A percentile compares a stretch with the other conserved stretches of the same genome.
Conservation (phyloP, 805 yeast species). For the Ogataea haglerorum region DNA sequence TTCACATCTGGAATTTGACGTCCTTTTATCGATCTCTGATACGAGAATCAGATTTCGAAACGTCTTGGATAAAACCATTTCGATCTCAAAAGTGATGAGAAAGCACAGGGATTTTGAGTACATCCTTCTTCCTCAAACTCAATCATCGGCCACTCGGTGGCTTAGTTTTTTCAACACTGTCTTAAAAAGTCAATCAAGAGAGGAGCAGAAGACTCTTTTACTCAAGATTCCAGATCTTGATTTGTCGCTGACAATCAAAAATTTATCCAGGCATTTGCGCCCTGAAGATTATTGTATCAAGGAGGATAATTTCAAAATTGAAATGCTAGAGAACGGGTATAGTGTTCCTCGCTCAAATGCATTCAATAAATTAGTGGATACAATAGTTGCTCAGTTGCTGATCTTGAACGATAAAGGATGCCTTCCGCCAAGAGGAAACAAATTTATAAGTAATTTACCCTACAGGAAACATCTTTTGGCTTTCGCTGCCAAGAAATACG, state of each 20-base stretch:
- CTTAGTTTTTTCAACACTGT: constrained; percentile 50
- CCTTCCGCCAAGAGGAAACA: constrained; percentile 3
- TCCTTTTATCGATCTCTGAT: constrained; percentile 20
- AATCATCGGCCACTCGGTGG: constrained; percentile 60
- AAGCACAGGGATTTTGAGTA: constrained; percentile 30
- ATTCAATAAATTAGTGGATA: constrained; percentile 39
- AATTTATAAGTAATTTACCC: constrained; percentile 19
- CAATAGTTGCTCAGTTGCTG: constrained; percentile 32
- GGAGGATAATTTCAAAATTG: not conserved
- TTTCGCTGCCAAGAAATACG: constrained; percentile 63
- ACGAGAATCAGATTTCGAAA: constrained; percentile 54
- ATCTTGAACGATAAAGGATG: constrained; percentile 2
- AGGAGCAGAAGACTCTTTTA: constrained; percentile 17
- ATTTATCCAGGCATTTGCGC: constrained; percentile 6
- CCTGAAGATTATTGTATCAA: constrained; percentile 8
- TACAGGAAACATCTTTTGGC: constrained; percentile 29
- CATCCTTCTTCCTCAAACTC: constrained; percentile 54
- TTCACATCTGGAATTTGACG: constrained; percentile 18
- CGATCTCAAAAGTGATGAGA: constrained; percentile 36
- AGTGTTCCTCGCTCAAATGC: constrained; percentile 23
- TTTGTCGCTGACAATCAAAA: constrained; percentile 39
- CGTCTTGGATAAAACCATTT: constrained; percentile 65
- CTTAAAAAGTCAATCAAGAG: constrained; percentile 32
- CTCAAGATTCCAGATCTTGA: constrained; percentile 46
- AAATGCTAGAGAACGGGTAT: constrained; percentile 23